Base-by-base conservation (phyloP, 768 basidiomycete genomes). In the Austroboletus eburneus region DNA sequence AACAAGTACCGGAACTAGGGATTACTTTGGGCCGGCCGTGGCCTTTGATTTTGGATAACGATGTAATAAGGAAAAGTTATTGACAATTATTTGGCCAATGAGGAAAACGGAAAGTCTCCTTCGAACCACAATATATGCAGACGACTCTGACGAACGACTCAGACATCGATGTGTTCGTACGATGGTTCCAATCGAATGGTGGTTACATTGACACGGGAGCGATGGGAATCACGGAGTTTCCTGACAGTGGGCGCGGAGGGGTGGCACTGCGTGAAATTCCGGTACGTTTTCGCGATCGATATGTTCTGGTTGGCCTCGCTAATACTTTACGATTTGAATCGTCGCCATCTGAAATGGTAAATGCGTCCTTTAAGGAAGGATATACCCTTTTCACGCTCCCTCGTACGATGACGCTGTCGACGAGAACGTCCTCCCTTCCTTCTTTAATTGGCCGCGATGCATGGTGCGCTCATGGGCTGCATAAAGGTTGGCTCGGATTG, bases 381-480 rank as follows among this genome's bases (percentile, higher is more conserved):
- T 74, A 85, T 44, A 76, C 78, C 0, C 67, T 99, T 1, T 96
- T 97, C 65, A 77, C 83, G 2, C 80, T 97, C 16, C 96, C 95
- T 1, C 79, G 89, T 14, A 58, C 72, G 14, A 61, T 93, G 42
- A 80, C 88, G 2, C 76, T 99, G 9, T 91, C 91, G 0, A 84
- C 82, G 5, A 78, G 81, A 22, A 93, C 90, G 2, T 91, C 86
- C 1, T 45, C 65, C 1, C 75, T 98, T 1, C 83, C 81, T 1
- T 42, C 63, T 14, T 69, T 72, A 3, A 73, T 97, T 38, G 82
- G 85, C 16, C 42, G 67, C 7, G 71, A 74, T 10, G 76, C 75
- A 24, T 97, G 93, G 93, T 78, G 70, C 52, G 65, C 63, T 20
- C 64, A 71, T 46, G 66, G 69, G 17, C 64, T 97, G 48, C 72